These are phyloP conservation scores for Stephania japonica DNA, from an alignment of 164 flowering plant species.

Conservation along the genomic window DNA sequence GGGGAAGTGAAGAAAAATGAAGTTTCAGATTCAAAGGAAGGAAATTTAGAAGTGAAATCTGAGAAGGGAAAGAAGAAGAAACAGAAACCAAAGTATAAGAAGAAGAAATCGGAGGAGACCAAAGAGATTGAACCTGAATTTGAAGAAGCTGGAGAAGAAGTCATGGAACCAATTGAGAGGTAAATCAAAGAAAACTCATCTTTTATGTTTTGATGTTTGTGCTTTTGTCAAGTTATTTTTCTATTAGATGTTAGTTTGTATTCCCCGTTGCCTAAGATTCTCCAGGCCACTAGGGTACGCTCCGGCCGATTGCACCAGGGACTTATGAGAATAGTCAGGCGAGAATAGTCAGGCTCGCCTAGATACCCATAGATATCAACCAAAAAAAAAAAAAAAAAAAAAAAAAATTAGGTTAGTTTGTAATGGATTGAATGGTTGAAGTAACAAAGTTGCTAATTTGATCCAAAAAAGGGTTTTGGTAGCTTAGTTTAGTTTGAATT, in stretches of 20 bases:
- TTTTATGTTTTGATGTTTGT: neutral
- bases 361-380: too few relatives aligned
- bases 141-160: conserved; percentile 18
- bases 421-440: too few relatives aligned
- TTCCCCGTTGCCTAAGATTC: too few relatives aligned
- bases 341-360: too few relatives aligned
- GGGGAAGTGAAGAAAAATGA: conserved; percentile 17
- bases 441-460: neutral
- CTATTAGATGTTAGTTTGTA: neutral
- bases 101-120: conserved; percentile 18
- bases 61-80: conserved; percentile 13
- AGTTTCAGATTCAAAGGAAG: conserved; percentile 10
- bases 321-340: too few relatives aligned
- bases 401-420: too few relatives aligned
- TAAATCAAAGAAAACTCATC: conserved; percentile 5
- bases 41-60: conserved; percentile 11
- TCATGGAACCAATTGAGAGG: conserved; percentile 24
- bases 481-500: neutral
- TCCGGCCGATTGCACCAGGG: too few relatives aligned
- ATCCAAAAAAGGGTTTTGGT: neutral
- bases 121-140: conserved; percentile 9
- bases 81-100: conserved; percentile 23
- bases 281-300: too few relatives aligned
- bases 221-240: neutral
- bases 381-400: too few relatives aligned